These are phyloP conservation scores for Dendrobium nobile DNA, from an alignment of 106 monocot species.

Conservation along the genomic window DNA sequence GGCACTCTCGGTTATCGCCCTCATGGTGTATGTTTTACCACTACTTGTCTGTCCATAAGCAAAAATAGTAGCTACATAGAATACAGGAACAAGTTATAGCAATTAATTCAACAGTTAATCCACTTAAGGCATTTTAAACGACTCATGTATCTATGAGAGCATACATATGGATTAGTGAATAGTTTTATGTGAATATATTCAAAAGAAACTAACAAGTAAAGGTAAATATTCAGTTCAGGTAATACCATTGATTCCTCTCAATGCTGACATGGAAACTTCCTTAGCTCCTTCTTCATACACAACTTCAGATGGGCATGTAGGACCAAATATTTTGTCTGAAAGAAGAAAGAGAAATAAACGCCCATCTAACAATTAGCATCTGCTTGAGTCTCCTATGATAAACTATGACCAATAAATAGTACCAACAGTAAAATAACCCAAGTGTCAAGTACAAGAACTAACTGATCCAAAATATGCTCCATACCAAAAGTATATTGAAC, in stretches of 20 bases:
- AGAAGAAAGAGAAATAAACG: constrained; percentile 4
- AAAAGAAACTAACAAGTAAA: neutral
- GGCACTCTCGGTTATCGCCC: constrained; percentile 83
- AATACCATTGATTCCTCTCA: constrained; percentile 94
- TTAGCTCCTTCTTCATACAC: constrained; percentile 95
- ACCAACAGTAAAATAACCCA: no score
- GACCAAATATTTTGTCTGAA: constrained; percentile 91
- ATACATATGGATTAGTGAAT: no score
- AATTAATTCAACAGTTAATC: no score
- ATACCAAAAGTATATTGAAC: constrained; percentile 64
- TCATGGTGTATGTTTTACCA: constrained; percentile 34
- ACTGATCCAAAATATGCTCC: no score
- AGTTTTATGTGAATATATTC: neutral
- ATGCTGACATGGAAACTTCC: constrained; percentile 78
- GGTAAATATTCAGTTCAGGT: neutral
- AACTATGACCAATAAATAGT: no score
- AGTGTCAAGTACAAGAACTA: no score
- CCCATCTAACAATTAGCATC: neutral
- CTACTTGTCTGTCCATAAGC: constrained; percentile 96
- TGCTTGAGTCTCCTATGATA: neutral
- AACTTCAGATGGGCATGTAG: constrained; percentile 49
- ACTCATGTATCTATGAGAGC: no score
- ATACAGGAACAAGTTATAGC: neutral
- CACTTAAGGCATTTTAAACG: no score
- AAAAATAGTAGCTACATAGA: constrained; percentile 85